Evolutionary conservation across 176 grass and related monocot genomes (phyloP).

Genomic region (Typha latifolia): DNA sequence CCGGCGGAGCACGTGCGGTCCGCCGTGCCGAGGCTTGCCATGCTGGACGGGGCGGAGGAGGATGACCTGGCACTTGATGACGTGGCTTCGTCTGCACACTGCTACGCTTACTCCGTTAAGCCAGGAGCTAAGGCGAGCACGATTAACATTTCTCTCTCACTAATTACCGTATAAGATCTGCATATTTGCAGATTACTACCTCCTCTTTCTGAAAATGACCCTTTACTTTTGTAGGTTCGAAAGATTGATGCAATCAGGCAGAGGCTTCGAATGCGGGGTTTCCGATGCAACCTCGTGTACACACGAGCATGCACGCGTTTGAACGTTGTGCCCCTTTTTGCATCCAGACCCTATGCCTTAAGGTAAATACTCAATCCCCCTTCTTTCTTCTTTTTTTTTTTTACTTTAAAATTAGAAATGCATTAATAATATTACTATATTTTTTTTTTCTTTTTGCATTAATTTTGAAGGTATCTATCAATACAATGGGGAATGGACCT

Average conservation of each 20-base stretch:
- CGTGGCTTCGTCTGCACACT: slow-evolving; percentile 37
- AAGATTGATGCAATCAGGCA: slow-evolving; percentile 66
- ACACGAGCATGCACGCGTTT: slow-evolving; percentile 59
- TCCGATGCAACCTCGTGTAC: slow-evolving; percentile 84
- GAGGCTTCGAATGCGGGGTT: slow-evolving; percentile 74
- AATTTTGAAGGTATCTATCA: slow-evolving; percentile 47
- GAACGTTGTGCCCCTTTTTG: slow-evolving; percentile 72
- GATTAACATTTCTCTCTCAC: neutral
- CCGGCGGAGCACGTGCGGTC: slow-evolving; percentile 48
- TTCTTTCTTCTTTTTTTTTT: no score
- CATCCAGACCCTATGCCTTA: slow-evolving; percentile 54
- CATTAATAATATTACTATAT: slow-evolving; percentile 2
- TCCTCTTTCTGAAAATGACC: no score
- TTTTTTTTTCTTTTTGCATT: neutral
- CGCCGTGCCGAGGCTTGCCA: slow-evolving; percentile 46
- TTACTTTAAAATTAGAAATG: neutral
- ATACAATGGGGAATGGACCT: slow-evolving; percentile 86
- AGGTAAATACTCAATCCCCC: no score
- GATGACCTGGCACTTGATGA: slow-evolving; percentile 30
- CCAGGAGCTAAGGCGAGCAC: slow-evolving; percentile 30
- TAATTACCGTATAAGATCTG: no score
- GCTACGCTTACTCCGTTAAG: slow-evolving; percentile 45
- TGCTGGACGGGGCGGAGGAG: slow-evolving; percentile 42
- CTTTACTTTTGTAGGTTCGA: slow-evolving; percentile 32
- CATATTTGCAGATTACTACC: no score